These are phyloP conservation scores for Didymellaceae sp. DNA, from an alignment of 2,329 filamentous ascomycete genomes.

Conservation along the genomic window DNA sequence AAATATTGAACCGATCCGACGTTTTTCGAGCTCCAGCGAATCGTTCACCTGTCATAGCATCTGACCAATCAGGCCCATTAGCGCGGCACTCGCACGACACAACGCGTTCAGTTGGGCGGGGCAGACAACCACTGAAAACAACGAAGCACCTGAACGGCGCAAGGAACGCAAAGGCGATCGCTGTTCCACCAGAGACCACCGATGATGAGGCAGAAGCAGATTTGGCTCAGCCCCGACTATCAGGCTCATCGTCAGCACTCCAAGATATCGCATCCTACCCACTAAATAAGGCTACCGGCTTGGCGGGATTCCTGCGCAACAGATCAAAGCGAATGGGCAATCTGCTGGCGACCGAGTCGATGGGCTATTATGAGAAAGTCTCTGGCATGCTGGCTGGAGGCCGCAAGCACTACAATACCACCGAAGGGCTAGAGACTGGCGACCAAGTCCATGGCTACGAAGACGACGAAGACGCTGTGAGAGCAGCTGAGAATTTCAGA, in stretches of 20 bases:
- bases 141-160: conserved; percentile 19
- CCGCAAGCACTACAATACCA: conserved; percentile 84
- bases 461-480: conserved; percentile 61
- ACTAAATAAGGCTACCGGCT: conserved; percentile 79
- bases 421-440: conserved; percentile 68
- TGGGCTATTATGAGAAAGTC: conserved; percentile 96
- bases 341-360: conserved; percentile 85
- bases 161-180: conserved; percentile 14
- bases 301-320: conserved; percentile 82
- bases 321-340: conserved; percentile 82
- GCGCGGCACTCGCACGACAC: conserved; percentile 47
- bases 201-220: conserved; percentile 34
- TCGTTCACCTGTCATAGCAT: conserved; percentile 28
- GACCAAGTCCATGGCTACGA: conserved; percentile 66
- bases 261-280: conserved; percentile 75
- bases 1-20: conserved; percentile 85
- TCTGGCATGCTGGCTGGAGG: conserved; percentile 97
- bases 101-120: conserved; percentile 41
- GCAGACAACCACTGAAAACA: conserved; percentile 24
- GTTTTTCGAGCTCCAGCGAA: conserved; percentile 85
- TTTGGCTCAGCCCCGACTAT: conserved; percentile 37
- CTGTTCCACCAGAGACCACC: conserved; percentile 3
- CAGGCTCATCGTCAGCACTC: conserved; percentile 58
- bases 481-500: conserved; percentile 74
- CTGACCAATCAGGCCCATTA: conserved; percentile 31